Evolutionary conservation across 169 alveolate genomes (phyloP), one percentile per base, ranked within the genome.

Genomic region (Plasmodium gonderi): DNA sequence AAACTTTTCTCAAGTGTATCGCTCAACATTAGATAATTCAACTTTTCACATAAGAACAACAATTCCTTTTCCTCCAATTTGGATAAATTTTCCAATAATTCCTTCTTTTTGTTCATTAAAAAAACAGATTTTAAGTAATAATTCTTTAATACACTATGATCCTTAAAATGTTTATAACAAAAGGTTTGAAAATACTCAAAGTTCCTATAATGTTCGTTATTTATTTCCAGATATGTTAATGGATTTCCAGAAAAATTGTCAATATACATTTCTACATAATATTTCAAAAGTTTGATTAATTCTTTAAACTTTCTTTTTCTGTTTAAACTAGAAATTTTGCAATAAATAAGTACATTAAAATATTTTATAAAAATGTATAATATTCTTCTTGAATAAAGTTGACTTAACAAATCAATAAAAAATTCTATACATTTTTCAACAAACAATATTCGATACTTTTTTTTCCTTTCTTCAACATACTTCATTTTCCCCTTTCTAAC

Each of bases 231-330:
- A 60, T 87, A 87, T 1, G 89, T 87, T 74, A 87, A 45, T 75
- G 93, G 74, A 4, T 87, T 60, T 11, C 93, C 93, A 9, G 93
- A 87, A 75, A 87, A 87, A 60, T 87, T 87, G 31, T 87, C 45
- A 67, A 87, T 87, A 87, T 87, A 87, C 89, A 87, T 87, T 87
- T 87, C 93, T 5, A 87, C 44, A 45, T 74, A 87, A 75, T 87
- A 87, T 40, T 51, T 87, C 9, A 87, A 26, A 29, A 87, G 51
- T 38, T 60, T 87, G 40, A 87, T 74, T 78, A 87, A 67, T 42
- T 87, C 87, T 75, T 87, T 87, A 26, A 87, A 87, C 17, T 87
- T 54, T 23, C 87, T 87, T 3, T 75, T 87, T 67, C n/a, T 87
- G 26, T 74, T 87, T 31, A 87, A 78, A 54, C 65, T 75, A 17